Base-by-base conservation (phyloP, 345 rosid genomes). In the Lepidium aucheri region DNA sequence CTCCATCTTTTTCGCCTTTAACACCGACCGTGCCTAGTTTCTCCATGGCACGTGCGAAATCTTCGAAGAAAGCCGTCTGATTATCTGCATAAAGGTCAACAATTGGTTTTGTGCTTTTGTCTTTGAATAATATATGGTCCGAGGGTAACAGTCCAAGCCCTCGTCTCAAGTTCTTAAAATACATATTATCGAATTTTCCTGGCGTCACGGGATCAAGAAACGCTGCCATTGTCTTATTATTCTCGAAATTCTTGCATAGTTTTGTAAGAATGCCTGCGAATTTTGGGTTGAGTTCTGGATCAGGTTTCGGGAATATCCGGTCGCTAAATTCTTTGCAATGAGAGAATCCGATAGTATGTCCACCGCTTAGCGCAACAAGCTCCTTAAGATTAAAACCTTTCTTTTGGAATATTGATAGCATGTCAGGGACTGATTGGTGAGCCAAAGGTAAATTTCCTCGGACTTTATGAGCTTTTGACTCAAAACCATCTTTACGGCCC, bases 121-220 rank as follows among this genome's bases (percentile, higher is more conserved):
- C 87, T 58, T 49, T 65, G 24, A 50, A 46, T 60, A 78, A 60
- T 10, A 53, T 33, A 1, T 70, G 70, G 60, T 85, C 86, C 0
- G 78, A 40, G 17, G 64, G 13, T 41, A 85, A 53, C 18, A 79
- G 5, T 26, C 79, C 86, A 53, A 80, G 36, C 17, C 89, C 87
- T 50, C 63, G 69, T 28, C 46, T 68, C 74, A 82, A 50, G 62
- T 79, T 82, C 76, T 63, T 65, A 74, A 35, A 82, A 35, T 77
- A 82, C 82, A 77, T 68, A 36, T 82, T 80, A 16, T 85, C 89
- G 7, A 85, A 80, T 42, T 80, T 85, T 26, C 69, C 76, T 0
- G 87, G 89, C 0, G 89, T 80, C 55, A 82, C 47, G 9, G 80
- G 76, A 41, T 85, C 89, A 11, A 80, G 80, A 63, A 80, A 85